Base-by-base conservation (phyloP, 2,329 filamentous ascomycete species). In the Fusarium sp. region DNA sequence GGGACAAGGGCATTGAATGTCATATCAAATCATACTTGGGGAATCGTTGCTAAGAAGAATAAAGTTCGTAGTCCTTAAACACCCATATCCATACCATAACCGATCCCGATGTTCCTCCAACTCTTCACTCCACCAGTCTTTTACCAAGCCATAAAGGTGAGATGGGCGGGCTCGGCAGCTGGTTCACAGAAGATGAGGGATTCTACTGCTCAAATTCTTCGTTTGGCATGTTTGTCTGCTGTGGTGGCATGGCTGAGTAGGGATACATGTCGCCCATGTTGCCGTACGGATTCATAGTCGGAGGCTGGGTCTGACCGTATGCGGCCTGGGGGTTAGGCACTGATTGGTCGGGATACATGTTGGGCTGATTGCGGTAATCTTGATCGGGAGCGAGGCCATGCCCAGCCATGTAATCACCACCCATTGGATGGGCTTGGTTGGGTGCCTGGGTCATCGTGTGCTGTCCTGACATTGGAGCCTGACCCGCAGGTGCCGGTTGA, bases 231-330 rank as follows among this genome's bases (percentile, higher is more conserved):
- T 82, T 80, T 86, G 95, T 93, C 86, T 94, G 93, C 82, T 97
- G 94, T 72, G 93, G 89, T 76, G 92, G 91, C 88, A 97, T 93
- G 70, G 90, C 85, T 19, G 91, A 88, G 80, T 97, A 97, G 42
- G 88, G 88, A 74, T 98, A 98, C 87, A 98, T 97, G 72, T 90
- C 90, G 70, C 94, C 91, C 82, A 95, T 91, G 63, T 92, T 91
- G 62, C 91, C 88, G 79, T 94, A 97, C 88, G 66, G 66, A 11
- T 69, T 69, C 65, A 98, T 97, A 27, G 77, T 75, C 7, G 79
- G 76, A 65, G 92, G 89, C 75, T 93, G 92, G 49, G 92, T 89
- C 78, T 96, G 94, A 19, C 91, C 93, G 79, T 97, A 97, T 18
- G 89, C 88, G 57, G 89, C 88, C 51, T 89, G 87, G 18, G 92